These are phyloP conservation scores for Emergomyces orientalis DNA, from an alignment of 2,329 filamentous ascomycete genomes.

Conservation along the genomic window DNA sequence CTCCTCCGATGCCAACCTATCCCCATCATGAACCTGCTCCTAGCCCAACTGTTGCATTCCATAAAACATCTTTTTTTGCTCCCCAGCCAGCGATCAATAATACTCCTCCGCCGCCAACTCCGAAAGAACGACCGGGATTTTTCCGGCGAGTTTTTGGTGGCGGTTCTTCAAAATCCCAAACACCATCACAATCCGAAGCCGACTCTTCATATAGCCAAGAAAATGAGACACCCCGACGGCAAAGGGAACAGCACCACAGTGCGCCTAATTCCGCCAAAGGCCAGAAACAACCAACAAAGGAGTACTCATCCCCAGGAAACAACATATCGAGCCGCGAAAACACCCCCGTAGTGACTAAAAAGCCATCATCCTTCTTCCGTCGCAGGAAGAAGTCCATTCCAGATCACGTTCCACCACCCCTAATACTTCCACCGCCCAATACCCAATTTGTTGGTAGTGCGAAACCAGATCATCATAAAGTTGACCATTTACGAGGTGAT, in stretches of 20 bases:
- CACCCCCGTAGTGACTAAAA: slow-evolving; percentile 60
- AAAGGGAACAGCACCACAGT: slow-evolving; percentile 10
- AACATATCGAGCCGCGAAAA: slow-evolving; percentile 26
- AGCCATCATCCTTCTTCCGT: slow-evolving; percentile 88
- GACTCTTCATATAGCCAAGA: slow-evolving; percentile 8
- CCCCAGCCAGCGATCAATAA: slow-evolving; percentile 33
- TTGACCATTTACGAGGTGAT: slow-evolving; percentile 16
- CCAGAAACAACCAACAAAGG: slow-evolving; percentile 20
- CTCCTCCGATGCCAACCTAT: slow-evolving; percentile 35
- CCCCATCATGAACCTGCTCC: slow-evolving; percentile 42
- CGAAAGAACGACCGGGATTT: slow-evolving; percentile 72
- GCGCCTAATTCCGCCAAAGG: slow-evolving; percentile 19
- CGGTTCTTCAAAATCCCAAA: slow-evolving; percentile 49
- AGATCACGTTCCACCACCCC: slow-evolving; percentile 55
- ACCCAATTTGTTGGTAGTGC: slow-evolving; percentile 21
- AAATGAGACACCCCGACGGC: slow-evolving; percentile 3
- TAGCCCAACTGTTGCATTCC: slow-evolving; percentile 44
- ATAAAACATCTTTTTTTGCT: slow-evolving; percentile 35
- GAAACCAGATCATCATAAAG: slow-evolving; percentile 11
- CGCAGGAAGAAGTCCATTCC: slow-evolving; percentile 76
- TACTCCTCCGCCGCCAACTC: slow-evolving; percentile 23
- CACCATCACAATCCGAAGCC: slow-evolving; percentile 14
- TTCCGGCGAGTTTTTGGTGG: slow-evolving; percentile 80
- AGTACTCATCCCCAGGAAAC: slow-evolving; percentile 17
- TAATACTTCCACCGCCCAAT: slow-evolving; percentile 38